phyloP scores from a whole-genome alignment of 2,329 filamentous ascomycete genomes.

The Rutstroemia sydowiana region DNA sequence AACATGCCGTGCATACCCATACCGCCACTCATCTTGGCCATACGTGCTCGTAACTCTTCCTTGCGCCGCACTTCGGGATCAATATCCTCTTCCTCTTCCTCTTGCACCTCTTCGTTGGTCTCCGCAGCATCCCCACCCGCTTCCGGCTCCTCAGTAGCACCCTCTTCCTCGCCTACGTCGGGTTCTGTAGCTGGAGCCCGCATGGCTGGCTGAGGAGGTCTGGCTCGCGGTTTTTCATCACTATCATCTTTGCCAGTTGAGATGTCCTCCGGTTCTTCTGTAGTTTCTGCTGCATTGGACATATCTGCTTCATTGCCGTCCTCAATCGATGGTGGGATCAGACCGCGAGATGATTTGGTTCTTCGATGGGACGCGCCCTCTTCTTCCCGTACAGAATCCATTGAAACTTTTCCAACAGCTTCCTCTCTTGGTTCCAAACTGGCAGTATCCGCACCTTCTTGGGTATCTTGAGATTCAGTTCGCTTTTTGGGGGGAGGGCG shows the following conservation, averaged over 20 bases:
- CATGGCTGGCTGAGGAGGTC: slow-evolving; percentile 29
- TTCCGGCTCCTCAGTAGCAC: slow-evolving; percentile 36
- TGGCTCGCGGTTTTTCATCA: slow-evolving; percentile 45
- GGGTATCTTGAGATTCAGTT: slow-evolving; percentile 41
- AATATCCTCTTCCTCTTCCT: slow-evolving; percentile 76
- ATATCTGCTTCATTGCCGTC: slow-evolving; percentile 60
- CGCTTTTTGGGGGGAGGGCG: slow-evolving; percentile 60
- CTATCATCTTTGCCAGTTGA: slow-evolving; percentile 65
- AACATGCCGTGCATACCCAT: slow-evolving; percentile 98
- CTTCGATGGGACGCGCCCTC: slow-evolving; percentile 37
- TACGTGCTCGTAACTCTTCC: slow-evolving; percentile 84
- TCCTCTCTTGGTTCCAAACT: slow-evolving; percentile 43
- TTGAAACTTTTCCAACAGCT: slow-evolving; percentile 40
- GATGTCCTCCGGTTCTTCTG: slow-evolving; percentile 48
- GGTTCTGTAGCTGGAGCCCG: slow-evolving; percentile 32
- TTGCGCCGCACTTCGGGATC: slow-evolving; percentile 81
- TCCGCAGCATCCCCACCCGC: slow-evolving; percentile 40
- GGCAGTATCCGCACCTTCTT: slow-evolving; percentile 30
- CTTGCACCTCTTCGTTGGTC: slow-evolving; percentile 55
- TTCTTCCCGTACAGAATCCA: slow-evolving; percentile 38
- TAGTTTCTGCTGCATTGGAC: slow-evolving; percentile 57
- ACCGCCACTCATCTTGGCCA: slow-evolving; percentile 97
- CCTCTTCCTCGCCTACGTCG: slow-evolving; percentile 41
- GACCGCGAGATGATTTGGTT: slow-evolving; percentile 45
- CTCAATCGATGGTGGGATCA: slow-evolving; percentile 33